Evolutionary conservation across 2,329 filamentous ascomycete species (phyloP).

Genomic region (Neocatenulostroma microsporum): DNA sequence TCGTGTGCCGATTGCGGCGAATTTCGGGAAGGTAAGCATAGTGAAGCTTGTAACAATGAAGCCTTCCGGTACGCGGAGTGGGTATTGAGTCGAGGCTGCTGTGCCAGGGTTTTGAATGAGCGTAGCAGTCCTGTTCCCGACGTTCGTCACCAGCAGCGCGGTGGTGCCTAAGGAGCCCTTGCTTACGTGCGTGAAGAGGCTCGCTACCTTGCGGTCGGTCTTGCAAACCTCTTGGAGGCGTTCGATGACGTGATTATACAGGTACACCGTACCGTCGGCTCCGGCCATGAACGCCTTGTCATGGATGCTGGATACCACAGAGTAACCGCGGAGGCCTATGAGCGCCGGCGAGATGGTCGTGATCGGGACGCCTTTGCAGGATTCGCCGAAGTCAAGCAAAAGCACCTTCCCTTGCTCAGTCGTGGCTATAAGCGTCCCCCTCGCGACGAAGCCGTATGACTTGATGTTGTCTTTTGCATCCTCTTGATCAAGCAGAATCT

Average conservation of each 20-base stretch:
- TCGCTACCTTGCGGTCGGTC: constrained; percentile 34
- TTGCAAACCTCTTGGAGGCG: constrained; percentile 22
- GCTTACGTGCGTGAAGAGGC: too few species aligned
- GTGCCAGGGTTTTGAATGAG: too few species aligned
- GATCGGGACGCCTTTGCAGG: too few species aligned
- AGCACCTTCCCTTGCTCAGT: constrained; percentile 53
- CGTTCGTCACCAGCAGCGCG: constrained; percentile 32
- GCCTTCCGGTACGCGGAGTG: too few species aligned
- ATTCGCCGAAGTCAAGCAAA: too few species aligned
- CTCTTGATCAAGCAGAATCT: too few species aligned
- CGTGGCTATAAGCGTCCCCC: constrained; percentile 49
- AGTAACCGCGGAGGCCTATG: constrained; percentile 42
- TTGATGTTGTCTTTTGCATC: constrained; percentile 51
- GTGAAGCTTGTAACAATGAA: constrained; percentile 45
- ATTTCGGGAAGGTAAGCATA: not conserved
- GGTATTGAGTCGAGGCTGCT: too few species aligned
- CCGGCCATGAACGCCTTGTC: constrained; percentile 41
- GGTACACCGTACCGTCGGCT: constrained; percentile 36
- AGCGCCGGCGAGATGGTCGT: too few species aligned
- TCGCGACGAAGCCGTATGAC: constrained; percentile 56
- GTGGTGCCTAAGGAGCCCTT: too few species aligned
- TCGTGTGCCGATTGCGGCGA: too few species aligned
- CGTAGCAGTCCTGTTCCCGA: constrained; percentile 18
- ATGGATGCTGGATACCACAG: constrained; percentile 35
- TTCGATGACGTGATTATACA: constrained; percentile 22